Conservation (phyloP, 495 filamentous ascomycete genomes). For the Pseudomonodictys pantanalensis region DNA sequence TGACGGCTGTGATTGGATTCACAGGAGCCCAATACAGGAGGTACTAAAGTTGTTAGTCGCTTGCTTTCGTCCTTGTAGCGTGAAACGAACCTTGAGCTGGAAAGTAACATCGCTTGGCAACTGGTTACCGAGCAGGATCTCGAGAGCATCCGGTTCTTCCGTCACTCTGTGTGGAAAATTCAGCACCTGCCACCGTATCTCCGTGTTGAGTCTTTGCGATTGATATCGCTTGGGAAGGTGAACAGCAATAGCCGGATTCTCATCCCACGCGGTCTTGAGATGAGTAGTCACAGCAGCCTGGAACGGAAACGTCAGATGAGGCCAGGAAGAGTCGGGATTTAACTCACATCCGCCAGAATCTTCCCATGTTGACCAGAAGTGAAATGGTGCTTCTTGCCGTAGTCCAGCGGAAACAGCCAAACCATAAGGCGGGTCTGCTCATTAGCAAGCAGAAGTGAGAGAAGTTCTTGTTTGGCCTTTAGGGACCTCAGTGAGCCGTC, state of each 20-base stretch:
- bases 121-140: constrained; percentile 71
- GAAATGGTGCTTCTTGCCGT: constrained; percentile 58
- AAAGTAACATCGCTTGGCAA: constrained; percentile 75
- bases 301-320: constrained; percentile 2
- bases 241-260: constrained; percentile 77
- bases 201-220: constrained; percentile 64
- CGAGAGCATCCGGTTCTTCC: constrained; percentile 72
- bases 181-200: constrained; percentile 74
- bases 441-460: constrained; percentile 75
- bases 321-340: background rate
- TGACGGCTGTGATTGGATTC: constrained; percentile 87
- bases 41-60: constrained; percentile 59
- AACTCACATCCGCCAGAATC: constrained; percentile 52
- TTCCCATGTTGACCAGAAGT: constrained; percentile 45
- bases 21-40: constrained; percentile 92
- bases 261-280: constrained; percentile 78
- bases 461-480: constrained; percentile 73
- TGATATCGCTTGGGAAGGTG: constrained; percentile 77
- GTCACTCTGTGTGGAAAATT: constrained; percentile 79
- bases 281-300: constrained; percentile 57
- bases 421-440: constrained; percentile 80
- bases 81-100: constrained; percentile 70
- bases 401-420: constrained; percentile 83
- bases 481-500: constrained; percentile 60
- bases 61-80: background rate